Evolutionary conservation across 1,139 yeast genomes (phyloP).

Genomic region (Suhomyces yuchorum): DNA sequence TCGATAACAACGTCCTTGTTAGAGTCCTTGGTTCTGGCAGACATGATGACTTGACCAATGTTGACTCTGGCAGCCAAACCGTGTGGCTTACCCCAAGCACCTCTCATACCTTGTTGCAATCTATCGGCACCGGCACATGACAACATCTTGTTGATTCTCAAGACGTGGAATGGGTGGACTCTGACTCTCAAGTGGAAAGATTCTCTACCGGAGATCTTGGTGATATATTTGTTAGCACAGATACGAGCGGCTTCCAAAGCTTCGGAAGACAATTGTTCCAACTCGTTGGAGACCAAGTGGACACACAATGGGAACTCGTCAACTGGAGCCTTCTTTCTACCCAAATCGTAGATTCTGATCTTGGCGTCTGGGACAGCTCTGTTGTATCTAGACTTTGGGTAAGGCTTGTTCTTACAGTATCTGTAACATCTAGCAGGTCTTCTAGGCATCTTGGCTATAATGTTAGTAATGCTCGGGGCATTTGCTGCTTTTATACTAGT

Average conservation of each 20-base stretch:
- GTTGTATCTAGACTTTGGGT: conserved; percentile 99
- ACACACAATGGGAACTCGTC: conserved; percentile 99
- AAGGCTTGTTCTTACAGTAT: conserved; percentile 99
- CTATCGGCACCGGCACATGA: conserved; percentile 99
- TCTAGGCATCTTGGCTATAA: conserved; percentile 88
- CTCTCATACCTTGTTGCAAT: conserved; percentile 99
- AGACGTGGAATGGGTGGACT: conserved; percentile 99
- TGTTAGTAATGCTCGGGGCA: conserved; percentile 33
- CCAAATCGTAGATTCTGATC: conserved; percentile 98
- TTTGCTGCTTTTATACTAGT: conserved; percentile 1
- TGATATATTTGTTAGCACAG: conserved; percentile 99
- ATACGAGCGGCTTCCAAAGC: conserved; percentile 99
- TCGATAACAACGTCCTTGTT: conserved; percentile 97
- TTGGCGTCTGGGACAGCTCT: conserved; percentile 99
- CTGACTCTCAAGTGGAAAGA: conserved; percentile 99
- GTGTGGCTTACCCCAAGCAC: conserved; percentile 99
- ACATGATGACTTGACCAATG: conserved; percentile 98
- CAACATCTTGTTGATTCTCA: conserved; percentile 99
- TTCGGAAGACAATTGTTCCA: conserved; percentile 98
- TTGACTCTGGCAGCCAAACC: conserved; percentile 99
- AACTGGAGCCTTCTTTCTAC: conserved; percentile 99
- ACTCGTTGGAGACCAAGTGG: conserved; percentile 98
- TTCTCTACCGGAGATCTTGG: conserved; percentile 97
- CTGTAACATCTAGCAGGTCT: conserved; percentile 99
- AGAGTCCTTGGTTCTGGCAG: conserved; percentile 97